These are phyloP conservation scores for Globisporangium yorkense DNA, from an alignment of 352 stramenopile genomes.

Conservation along the genomic window DNA sequence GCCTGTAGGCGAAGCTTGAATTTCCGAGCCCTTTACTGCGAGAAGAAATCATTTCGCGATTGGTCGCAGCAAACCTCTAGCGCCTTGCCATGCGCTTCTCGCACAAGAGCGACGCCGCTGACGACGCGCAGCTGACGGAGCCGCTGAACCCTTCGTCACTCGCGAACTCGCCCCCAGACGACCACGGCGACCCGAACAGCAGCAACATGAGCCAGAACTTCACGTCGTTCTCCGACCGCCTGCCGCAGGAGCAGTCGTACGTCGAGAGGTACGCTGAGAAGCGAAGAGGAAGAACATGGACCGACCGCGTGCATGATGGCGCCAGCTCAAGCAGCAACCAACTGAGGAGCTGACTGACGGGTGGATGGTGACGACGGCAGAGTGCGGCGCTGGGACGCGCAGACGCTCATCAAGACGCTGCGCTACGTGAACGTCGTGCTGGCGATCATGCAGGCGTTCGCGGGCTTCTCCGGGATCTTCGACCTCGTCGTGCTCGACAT, in stretches of 20 bases:
- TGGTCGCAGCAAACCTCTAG: not conserved
- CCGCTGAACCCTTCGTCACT: slow-evolving; percentile 17
- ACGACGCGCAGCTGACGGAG: slow-evolving; percentile 10
- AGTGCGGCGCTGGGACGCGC: slow-evolving; percentile 61
- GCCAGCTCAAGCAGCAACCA: too few species aligned
- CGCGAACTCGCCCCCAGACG: slow-evolving; percentile 1
- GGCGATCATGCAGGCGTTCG: slow-evolving; percentile 72
- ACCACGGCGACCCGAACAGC: not conserved
- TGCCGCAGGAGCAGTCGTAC: slow-evolving; percentile 17
- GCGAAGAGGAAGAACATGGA: too few species aligned
- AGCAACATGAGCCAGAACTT: slow-evolving; percentile 18
- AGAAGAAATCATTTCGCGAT: too few species aligned
- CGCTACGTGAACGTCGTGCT: slow-evolving; percentile 82
- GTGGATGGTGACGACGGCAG: slow-evolving; percentile 13
- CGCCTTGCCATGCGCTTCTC: not conserved
- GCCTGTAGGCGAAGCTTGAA: not conserved
- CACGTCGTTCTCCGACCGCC: slow-evolving; percentile 11
- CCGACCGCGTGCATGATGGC: too few species aligned
- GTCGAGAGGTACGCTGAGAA: slow-evolving; percentile 7
- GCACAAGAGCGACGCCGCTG: slow-evolving; percentile 1
- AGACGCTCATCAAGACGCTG: slow-evolving; percentile 71
- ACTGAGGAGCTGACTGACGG: not conserved
- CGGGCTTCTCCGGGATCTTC: slow-evolving; percentile 81
- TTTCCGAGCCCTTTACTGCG: too few species aligned
- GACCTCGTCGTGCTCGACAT: slow-evolving; percentile 81